Percentiles rank a stretch among this genome's conserved stretches.
Conservation (phyloP, 768 basidiomycete species). For the Fomitopsis serialis region DNA sequence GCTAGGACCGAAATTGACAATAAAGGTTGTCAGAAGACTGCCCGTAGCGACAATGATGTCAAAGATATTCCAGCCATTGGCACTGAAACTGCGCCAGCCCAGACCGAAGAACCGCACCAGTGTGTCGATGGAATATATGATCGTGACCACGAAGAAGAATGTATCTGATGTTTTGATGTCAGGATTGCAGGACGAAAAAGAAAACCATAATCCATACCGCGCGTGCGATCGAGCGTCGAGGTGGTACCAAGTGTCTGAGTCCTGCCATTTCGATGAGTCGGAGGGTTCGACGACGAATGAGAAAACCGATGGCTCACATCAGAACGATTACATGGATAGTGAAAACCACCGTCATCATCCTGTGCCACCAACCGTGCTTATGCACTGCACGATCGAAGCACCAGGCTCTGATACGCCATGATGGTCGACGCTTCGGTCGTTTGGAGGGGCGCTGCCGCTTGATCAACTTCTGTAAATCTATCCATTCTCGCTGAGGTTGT, state of each 20-base stretch:
- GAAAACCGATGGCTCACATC: constrained; percentile 47
- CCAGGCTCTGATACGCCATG: constrained; percentile 60
- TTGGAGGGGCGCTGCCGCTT: constrained; percentile 83
- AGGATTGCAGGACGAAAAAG: background rate
- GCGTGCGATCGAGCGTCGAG: constrained; percentile 43
- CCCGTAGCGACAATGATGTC: constrained; percentile 78
- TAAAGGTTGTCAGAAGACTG: constrained; percentile 76
- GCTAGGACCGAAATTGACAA: constrained; percentile 50
- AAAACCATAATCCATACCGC: constrained; percentile 42
- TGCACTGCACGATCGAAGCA: constrained; percentile 87
- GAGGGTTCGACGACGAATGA: background rate
- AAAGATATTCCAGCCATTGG: constrained; percentile 93
- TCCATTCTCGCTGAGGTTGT: constrained; percentile 87
- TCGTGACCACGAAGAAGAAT: constrained; percentile 70
- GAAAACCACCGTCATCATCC: constrained; percentile 74
- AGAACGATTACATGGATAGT: constrained; percentile 76
- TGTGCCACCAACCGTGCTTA: constrained; percentile 93
- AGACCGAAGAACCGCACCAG: constrained; percentile 75
- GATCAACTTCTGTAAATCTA: constrained; percentile 86
- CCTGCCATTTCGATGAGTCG: constrained; percentile 36
- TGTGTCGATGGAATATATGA: constrained; percentile 74
- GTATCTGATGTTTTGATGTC: constrained; percentile 41
- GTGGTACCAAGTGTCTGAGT: constrained; percentile 68
- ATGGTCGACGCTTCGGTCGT: constrained; percentile 62
- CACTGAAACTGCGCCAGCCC: constrained; percentile 78